Evolutionary conservation across 2,329 filamentous ascomycete species (phyloP).

Genomic region (Diplodia scrobiculata): DNA sequence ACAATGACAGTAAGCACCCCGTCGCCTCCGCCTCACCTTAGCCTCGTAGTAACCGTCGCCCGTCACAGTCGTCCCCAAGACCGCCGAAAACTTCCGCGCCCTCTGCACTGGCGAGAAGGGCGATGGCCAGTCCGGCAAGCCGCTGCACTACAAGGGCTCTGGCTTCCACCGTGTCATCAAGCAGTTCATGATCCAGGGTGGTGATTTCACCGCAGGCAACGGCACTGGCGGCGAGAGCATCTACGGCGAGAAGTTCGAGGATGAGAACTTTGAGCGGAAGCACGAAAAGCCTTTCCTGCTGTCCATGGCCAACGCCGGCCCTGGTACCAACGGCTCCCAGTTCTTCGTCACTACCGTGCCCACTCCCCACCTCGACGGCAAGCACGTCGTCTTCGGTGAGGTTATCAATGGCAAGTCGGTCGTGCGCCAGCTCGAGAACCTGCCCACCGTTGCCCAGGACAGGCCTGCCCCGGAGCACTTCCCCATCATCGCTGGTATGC

Average conservation of each 20-base stretch:
- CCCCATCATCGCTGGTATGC: slow-evolving; percentile 63
- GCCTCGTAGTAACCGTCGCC: slow-evolving; percentile 10
- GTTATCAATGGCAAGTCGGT: slow-evolving; percentile 91
- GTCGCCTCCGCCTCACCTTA: slow-evolving; percentile 25
- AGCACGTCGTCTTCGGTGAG: slow-evolving; percentile 97
- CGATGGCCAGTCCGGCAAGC: slow-evolving; percentile 75
- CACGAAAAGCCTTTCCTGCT: slow-evolving; percentile 92
- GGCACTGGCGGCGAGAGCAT: slow-evolving; percentile 96
- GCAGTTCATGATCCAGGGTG: slow-evolving; percentile 97
- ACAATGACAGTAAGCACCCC: slow-evolving; percentile 46
- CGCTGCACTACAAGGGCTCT: slow-evolving; percentile 88
- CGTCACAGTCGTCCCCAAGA: slow-evolving; percentile 77
- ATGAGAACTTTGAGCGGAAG: slow-evolving; percentile 91
- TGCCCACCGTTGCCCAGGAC: slow-evolving; percentile 71
- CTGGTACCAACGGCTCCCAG: slow-evolving; percentile 92
- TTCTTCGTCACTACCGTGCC: slow-evolving; percentile 97
- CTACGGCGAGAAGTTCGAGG: slow-evolving; percentile 94
- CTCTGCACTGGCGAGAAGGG: slow-evolving; percentile 97
- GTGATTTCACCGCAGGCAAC: slow-evolving; percentile 93
- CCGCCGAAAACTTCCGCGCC: slow-evolving; percentile 91
- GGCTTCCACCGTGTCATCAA: slow-evolving; percentile 97
- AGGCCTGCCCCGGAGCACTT: slow-evolving; percentile 67
- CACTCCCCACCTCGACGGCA: slow-evolving; percentile 92
- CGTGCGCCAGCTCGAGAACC: slow-evolving; percentile 85
- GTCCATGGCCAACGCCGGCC: slow-evolving; percentile 97